These are phyloP conservation scores for Lecanicillium sp. DNA, from an alignment of 2,329 filamentous ascomycete species.

Conservation along the genomic window DNA sequence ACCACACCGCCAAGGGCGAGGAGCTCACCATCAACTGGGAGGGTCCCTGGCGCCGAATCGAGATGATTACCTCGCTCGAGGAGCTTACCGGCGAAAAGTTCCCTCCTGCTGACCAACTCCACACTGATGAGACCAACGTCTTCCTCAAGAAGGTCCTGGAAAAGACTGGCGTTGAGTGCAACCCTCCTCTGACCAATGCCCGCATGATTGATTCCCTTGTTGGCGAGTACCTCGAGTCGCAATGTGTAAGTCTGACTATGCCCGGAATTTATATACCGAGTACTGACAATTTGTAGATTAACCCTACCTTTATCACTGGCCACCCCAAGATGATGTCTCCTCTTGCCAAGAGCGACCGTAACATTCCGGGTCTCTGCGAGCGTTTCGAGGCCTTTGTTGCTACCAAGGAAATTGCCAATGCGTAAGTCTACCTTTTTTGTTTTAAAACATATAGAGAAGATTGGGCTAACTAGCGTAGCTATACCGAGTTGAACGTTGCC, in stretches of 20 bases:
- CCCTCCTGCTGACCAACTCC: slow-evolving; percentile 78
- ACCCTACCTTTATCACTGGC: slow-evolving; percentile 62
- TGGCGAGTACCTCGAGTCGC: slow-evolving; percentile 91
- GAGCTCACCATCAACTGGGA: slow-evolving; percentile 93
- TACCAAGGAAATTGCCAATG: slow-evolving; percentile 79
- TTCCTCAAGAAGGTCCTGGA: slow-evolving; percentile 79
- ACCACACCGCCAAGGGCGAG: slow-evolving; percentile 80
- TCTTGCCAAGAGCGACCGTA: slow-evolving; percentile 88
- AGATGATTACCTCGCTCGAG: slow-evolving; percentile 86
- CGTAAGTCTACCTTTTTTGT: slow-evolving; percentile 27
- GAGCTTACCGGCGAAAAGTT: slow-evolving; percentile 88
- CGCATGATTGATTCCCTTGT: slow-evolving; percentile 95
- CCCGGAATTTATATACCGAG: background rate
- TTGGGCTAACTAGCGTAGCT: slow-evolving; percentile 29
- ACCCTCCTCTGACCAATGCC: slow-evolving; percentile 83
- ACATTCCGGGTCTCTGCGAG: slow-evolving; percentile 77
- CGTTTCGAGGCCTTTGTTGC: slow-evolving; percentile 91
- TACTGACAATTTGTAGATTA: slow-evolving; percentile 37
- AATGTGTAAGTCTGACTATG: slow-evolving; percentile 42
- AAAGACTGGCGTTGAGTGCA: slow-evolving; percentile 86
- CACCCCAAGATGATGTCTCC: slow-evolving; percentile 74
- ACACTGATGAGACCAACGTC: slow-evolving; percentile 80
- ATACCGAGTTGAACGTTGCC: slow-evolving; percentile 90
- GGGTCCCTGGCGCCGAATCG: slow-evolving; percentile 82
- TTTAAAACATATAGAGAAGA: background rate